A percentile compares a stretch with the other conserved stretches of the same genome.
Evolutionary conservation across 2,329 filamentous ascomycete genomes (phyloP).

Genomic region (Trichoderma arundinaceum): DNA sequence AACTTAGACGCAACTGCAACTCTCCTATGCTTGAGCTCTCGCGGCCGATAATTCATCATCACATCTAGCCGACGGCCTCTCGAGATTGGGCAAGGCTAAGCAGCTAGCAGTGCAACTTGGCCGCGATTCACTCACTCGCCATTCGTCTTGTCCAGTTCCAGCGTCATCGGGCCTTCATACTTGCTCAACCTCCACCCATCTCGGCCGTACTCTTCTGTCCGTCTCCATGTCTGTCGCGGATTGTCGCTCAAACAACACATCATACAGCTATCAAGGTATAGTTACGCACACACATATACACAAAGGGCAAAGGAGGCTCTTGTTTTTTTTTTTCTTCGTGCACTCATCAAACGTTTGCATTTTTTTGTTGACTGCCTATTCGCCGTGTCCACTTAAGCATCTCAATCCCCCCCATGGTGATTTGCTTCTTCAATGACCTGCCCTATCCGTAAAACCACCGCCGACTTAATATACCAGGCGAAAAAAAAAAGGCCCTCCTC

Average conservation of each 20-base stretch:
- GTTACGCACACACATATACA: neutral
- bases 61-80: neutral
- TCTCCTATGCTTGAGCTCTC: too few relatives aligned
- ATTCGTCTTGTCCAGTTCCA: neutral
- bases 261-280: neutral
- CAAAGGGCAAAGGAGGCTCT: neutral
- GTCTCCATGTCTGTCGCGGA: neutral
- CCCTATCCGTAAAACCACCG: constrained; percentile 29
- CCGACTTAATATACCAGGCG: constrained; percentile 19
- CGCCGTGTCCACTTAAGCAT: constrained; percentile 31
- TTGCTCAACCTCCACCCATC: neutral
- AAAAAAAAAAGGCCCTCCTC: constrained; percentile 13
- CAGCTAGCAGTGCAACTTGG: neutral
- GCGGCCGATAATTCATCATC: neutral
- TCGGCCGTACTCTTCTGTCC: neutral
- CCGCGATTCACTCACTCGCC: neutral
- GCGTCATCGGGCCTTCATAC: neutral
- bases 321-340: constrained; percentile 8
- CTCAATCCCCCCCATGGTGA: constrained; percentile 26
- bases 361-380: constrained; percentile 31
- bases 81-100: too few relatives aligned
- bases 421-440: constrained; percentile 30
- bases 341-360: constrained; percentile 32
- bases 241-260: neutral
- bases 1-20: too few relatives aligned